Evolutionary conservation across 2,329 filamentous ascomycete species (phyloP).

Genomic region (Phaeosphaeria sp.): DNA sequence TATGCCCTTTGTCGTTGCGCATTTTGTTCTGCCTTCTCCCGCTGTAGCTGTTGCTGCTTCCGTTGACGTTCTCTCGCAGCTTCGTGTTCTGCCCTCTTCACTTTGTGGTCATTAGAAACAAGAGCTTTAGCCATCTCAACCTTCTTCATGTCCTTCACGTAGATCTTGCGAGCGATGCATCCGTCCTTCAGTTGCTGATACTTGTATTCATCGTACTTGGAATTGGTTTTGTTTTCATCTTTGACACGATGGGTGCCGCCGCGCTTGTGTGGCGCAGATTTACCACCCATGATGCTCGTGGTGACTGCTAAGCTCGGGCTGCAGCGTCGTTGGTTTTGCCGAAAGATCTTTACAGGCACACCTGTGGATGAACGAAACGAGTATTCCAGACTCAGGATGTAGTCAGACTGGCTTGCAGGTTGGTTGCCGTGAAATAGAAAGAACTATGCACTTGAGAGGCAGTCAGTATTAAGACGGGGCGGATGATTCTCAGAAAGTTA

Average conservation of each 20-base stretch:
- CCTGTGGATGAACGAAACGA: background rate
- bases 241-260: slow-evolving; percentile 41
- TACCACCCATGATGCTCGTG: slow-evolving; percentile 8
- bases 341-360: background rate
- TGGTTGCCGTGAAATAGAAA: background rate
- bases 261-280: slow-evolving; percentile 28
- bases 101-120: slow-evolving; percentile 22
- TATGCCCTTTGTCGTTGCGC: slow-evolving; percentile 2
- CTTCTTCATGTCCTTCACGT: slow-evolving; percentile 42
- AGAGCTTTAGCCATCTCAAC: slow-evolving; percentile 32
- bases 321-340: background rate
- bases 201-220: slow-evolving; percentile 35
- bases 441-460: background rate
- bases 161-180: slow-evolving; percentile 27
- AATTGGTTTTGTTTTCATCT: slow-evolving; percentile 33
- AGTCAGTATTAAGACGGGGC: no score
- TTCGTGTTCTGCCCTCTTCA: slow-evolving; percentile 13
- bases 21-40: slow-evolving; percentile 14
- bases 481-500: no score
- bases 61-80: slow-evolving; percentile 13
- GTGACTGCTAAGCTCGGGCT: no score
- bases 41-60: slow-evolving; percentile 15
- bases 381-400: background rate
- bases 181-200: slow-evolving; percentile 29
- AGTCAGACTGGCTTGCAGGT: background rate